These are phyloP conservation scores for Trametes coccinea DNA, from an alignment of 768 basidiomycete genomes.

Conservation along the genomic window DNA sequence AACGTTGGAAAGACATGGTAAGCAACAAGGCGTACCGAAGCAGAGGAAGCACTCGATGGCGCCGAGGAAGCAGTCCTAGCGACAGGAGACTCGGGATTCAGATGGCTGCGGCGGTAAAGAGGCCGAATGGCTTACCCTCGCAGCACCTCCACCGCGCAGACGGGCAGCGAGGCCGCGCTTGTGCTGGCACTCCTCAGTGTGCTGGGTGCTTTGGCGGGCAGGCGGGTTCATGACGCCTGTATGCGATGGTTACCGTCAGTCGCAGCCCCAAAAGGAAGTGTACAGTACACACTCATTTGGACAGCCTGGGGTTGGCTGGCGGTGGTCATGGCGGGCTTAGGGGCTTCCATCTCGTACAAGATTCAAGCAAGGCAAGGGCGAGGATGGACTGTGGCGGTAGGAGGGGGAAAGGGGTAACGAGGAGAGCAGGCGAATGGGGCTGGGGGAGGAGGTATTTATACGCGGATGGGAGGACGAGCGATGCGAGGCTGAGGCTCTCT, in stretches of 20 bases:
- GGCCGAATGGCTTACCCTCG: slow-evolving; percentile 43
- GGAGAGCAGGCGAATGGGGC: not conserved
- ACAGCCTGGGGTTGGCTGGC: slow-evolving; percentile 59
- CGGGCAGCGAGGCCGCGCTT: slow-evolving; percentile 52
- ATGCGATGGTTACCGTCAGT: not conserved
- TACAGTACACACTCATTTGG: slow-evolving; percentile 55
- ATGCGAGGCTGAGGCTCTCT: slow-evolving; percentile 2
- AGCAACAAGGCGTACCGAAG: slow-evolving; percentile 51
- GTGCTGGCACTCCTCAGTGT: slow-evolving; percentile 37
- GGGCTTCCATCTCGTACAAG: slow-evolving; percentile 32
- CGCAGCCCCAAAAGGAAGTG: not conserved
- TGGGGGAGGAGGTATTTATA: slow-evolving; percentile 10
- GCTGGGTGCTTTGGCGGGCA: slow-evolving; percentile 31
- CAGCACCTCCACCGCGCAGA: slow-evolving; percentile 72
- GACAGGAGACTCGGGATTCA: not conserved
- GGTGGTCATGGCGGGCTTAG: slow-evolving; percentile 36
- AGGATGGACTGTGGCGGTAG: not conserved
- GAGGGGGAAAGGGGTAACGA: not conserved
- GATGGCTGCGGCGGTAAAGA: not conserved
- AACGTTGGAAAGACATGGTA: not conserved
- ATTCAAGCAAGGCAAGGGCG: not conserved
- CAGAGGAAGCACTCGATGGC: slow-evolving; percentile 68
- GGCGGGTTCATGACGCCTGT: slow-evolving; percentile 51
- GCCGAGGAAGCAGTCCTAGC: slow-evolving; percentile 69
- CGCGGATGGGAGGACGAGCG: not conserved